phyloP scores from a whole-genome alignment of 768 basidiomycete species.

The Termitomyces sp. region DNA sequence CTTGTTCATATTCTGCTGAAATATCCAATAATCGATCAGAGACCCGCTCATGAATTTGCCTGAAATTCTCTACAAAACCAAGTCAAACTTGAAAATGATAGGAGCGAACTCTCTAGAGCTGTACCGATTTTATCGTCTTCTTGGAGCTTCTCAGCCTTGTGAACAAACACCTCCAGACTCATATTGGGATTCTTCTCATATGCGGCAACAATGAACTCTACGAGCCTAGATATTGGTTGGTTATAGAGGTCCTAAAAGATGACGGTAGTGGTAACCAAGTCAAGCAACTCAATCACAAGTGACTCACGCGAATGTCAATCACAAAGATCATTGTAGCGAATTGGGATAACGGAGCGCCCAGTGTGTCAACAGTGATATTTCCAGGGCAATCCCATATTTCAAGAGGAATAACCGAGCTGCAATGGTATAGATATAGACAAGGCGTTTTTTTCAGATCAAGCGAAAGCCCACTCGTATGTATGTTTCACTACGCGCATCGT shows the following conservation, averaged over 20 bases:
- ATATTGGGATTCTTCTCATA: constrained; percentile 71
- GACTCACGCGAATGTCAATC: constrained; percentile 85
- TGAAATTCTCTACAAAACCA: constrained; percentile 67
- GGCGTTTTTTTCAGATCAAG: not conserved
- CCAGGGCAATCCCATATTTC: constrained; percentile 97
- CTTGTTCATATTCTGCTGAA: constrained; percentile 68
- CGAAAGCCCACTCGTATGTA: constrained; percentile 65
- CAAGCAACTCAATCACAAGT: not conserved
- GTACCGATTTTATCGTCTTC: constrained; percentile 89
- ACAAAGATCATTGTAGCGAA: constrained; percentile 89
- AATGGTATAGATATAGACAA: constrained; percentile 7
- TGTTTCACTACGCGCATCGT: constrained; percentile 75
- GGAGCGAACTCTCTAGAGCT: constrained; percentile 13
- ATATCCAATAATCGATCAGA: constrained; percentile 77
- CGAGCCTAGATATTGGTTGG: constrained; percentile 75
- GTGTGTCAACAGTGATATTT: constrained; percentile 72
- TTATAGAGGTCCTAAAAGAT: constrained; percentile 69
- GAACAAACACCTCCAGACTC: constrained; percentile 87
- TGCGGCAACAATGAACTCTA: constrained; percentile 75
- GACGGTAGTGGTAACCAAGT: not conserved
- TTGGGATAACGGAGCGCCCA: constrained; percentile 67
- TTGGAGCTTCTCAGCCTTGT: constrained; percentile 88
- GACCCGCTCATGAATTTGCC: constrained; percentile 85
- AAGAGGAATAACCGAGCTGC: constrained; percentile 84
- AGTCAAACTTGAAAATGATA: not conserved